Evolutionary conservation across 371 early-diverging fungal species (phyloP), one percentile per base, ranked within the genome.

Genomic region (Mucor irregularis): DNA sequence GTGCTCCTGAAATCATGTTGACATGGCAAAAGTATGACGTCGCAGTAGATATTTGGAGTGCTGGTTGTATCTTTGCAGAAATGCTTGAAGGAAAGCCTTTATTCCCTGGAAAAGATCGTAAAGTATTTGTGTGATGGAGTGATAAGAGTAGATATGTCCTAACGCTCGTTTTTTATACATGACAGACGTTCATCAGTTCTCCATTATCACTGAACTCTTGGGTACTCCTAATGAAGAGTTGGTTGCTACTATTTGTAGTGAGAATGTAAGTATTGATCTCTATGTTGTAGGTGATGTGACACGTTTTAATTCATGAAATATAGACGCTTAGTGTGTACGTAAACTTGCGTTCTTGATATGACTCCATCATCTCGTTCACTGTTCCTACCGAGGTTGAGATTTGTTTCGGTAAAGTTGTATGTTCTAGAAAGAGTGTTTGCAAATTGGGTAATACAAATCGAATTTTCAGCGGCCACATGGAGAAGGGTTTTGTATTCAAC

Each of bases 161-260:
- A 35, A 6, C 8, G 3, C 31, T 17, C 3, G 19, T 19, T 2
- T 37, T 38, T 40, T 31, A 37, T 43, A 2, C 13, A 8, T 5
- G 26, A 26, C 58, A 84, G 83, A 95, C 61, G 95, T 96, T 16
- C 84, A 95, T 74, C 96, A 97, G 76, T 95, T 97, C 59, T 90
- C 93, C 0, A 91, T 94, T 63, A 95, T 97, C 56, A 92, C 94
- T 17, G 91, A 93, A 63, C 74, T 97, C 37, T 80, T 97, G 22
- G 97, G 97, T 35, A 95, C 94, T 16, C 97, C 97, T 16, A 86
- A 90, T 42, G 93, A 91, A 58, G 93, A 93, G 71, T 91, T 96
- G 17, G 87, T 95, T 63, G 79, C 90, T 58, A 91, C 94, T 30
- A 95, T 96, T 52, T 87, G 91, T 64, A 94, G 94, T 67, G 96